Evolutionary conservation across 805 yeast species (phyloP), one percentile per base, ranked within the genome.

Genomic region (Candida dendrica): DNA sequence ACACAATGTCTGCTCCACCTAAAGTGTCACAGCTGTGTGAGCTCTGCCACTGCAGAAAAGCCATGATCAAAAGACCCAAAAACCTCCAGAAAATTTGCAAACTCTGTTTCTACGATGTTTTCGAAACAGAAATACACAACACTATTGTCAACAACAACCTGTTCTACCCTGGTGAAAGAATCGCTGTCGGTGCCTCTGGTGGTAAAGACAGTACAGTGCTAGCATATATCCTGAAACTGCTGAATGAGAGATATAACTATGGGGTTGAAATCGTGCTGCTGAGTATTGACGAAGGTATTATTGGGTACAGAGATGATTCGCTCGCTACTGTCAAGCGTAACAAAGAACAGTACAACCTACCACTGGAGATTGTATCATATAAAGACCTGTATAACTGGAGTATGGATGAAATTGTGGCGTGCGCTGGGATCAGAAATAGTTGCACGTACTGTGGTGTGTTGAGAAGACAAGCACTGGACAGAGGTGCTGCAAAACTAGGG

Each of bases 401-500:
- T 11, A 93, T 93, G 99, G 99, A 93, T 67, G 95, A 88, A 55
- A 88, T 93, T 40, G 99, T 93, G 1, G 80, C 90, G 1, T 86
- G 93, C 59, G 93, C 96, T 1, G 98, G 98, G 6, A 82, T 86
- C 31, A 73, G 95, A 59, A 88, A 88, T 51, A 86, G 95, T 58
- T 93, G 99, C 64, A 93, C 99, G 0, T 93, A 93, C 58, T 93
- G 99, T 68, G 99, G 99, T 39, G 98, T 93, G 6, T 77, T 93
- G 43, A 72, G 99, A 63, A 75, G 99, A 51, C 99, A 93, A 64
- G 97, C 98, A 0, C 65, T 93, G 38, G 99, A 93, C 61, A 72
- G 99, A 51, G 99, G 98, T 2, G 96, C 98, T 3, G 81, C 85
- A 10, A 84, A 81, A 56, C 64, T 91, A 19, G 88, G 82, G 0